Evolutionary conservation across 2,329 filamentous ascomycete species (phyloP).

Genomic region (Talaromyces sp.): DNA sequence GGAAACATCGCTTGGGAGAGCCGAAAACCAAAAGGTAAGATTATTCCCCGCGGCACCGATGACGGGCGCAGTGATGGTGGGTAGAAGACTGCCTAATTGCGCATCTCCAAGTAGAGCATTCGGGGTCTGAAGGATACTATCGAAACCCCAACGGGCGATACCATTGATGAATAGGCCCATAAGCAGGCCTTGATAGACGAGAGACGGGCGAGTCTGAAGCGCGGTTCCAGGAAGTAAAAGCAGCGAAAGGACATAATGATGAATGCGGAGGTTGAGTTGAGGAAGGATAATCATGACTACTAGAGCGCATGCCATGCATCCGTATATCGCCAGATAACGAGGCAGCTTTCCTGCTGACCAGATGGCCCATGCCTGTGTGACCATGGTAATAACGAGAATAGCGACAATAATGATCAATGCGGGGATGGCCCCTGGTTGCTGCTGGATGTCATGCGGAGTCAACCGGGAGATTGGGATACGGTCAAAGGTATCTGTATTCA

Average conservation of each 20-base stretch:
- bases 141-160: conserved; percentile 60
- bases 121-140: conserved; percentile 54
- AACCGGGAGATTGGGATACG: conserved; percentile 58
- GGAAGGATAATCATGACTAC: conserved; percentile 51
- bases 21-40: conserved; percentile 35
- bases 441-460: conserved; percentile 56
- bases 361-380: conserved; percentile 54
- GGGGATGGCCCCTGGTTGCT: conserved; percentile 56
- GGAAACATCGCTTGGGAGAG: conserved; percentile 36
- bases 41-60: conserved; percentile 20
- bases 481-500: conserved; percentile 62
- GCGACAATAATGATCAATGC: conserved; percentile 52
- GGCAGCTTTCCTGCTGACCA: conserved; percentile 55
- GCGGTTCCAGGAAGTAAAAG: conserved; percentile 55
- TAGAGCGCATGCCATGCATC: conserved; percentile 42
- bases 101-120: conserved; percentile 41
- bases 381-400: conserved; percentile 46
- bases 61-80: conserved; percentile 23
- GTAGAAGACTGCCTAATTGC: conserved; percentile 30
- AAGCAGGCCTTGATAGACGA: conserved; percentile 58
- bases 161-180: conserved; percentile 60
- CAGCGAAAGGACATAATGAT: conserved; percentile 59
- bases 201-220: conserved; percentile 54
- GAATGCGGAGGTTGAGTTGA: conserved; percentile 56
- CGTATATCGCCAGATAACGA: conserved; percentile 46